Base-by-base conservation (phyloP, 345 rosid species). In the Jatropha curcas region DNA sequence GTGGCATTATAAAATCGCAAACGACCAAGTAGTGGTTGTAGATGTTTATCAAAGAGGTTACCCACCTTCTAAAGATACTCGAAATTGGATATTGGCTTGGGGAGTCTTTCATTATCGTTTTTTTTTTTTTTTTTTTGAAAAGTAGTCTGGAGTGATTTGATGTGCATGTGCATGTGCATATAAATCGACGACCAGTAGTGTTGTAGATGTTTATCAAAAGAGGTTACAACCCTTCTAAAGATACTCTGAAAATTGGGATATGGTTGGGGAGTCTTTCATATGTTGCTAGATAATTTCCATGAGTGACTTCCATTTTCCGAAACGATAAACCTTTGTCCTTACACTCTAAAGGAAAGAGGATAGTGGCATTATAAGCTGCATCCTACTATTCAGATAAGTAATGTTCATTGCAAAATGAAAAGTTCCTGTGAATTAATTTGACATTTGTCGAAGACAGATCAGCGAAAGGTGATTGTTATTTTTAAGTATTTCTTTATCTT, bases 301-400 rank as follows among this genome's bases (percentile, higher is more conserved):
- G 16, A 55, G 16, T 30, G 28, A 24, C 31, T 55, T 55, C 59
- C 17, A 24, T 22, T 10, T 55, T 55, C 12, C 31, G 1, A 46
- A 46, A 14, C 14, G 51, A 46, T 46, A 7, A 27, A 14, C 68
- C 68, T 43, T 25, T 43, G 45, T 25, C 19, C 8, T 27, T 65
- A 34, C 55, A 43, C 55, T 65, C 51, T 20, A 27, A 41, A 5
- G 28, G 68, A 14, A 30, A 43, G 35, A 34, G n/a, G 46, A 22
- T 64, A 34, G 11, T 24, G 10, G 31, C 53, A 16, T 41, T 2
- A 27, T 39, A 34, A 45, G 13, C 68, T 64, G 41, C 52, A 11
- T 64, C n/a, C 34, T 64, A 28, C 67, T 39, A 43, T 65, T 2
- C 51, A 65, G 25, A 43, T 16, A 33, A 53, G 71, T 20, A 67